These are phyloP conservation scores for Fusarium oxysporum DNA, from an alignment of 2,329 filamentous ascomycete genomes.

Conservation along the genomic window DNA sequence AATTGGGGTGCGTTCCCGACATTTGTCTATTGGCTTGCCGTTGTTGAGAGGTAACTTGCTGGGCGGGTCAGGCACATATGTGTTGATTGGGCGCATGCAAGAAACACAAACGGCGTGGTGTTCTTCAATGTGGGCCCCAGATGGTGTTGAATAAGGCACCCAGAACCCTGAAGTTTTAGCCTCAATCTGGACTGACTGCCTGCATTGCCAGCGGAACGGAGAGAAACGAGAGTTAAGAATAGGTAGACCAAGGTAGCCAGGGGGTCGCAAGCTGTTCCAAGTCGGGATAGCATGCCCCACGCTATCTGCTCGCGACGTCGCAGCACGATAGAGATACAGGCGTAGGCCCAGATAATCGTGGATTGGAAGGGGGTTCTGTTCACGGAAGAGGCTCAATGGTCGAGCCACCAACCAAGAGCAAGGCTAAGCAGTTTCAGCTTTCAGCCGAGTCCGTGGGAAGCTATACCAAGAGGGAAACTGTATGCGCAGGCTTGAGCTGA, in stretches of 20 bases:
- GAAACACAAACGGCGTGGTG: conserved; percentile 18
- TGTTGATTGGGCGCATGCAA: conserved; percentile 6
- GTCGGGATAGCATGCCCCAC: conserved; percentile 39
- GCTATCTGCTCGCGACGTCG: conserved; percentile 37
- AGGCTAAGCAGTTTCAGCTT: conserved; percentile 42
- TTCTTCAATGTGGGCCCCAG: conserved; percentile 15
- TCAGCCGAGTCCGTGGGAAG: conserved; percentile 32
- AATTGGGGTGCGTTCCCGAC: conserved; percentile 4
- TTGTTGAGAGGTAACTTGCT: conserved; percentile 12
- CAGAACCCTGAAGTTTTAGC: conserved; percentile 26
- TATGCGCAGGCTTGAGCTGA: conserved; percentile 40
- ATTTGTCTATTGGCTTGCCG: background rate
- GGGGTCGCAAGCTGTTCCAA: conserved; percentile 41
- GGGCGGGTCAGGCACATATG: background rate
- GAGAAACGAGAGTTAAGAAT: conserved; percentile 32
- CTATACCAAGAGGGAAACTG: conserved; percentile 32
- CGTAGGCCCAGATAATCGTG: conserved; percentile 14
- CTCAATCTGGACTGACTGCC: conserved; percentile 30
- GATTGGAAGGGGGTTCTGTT: conserved; percentile 10
- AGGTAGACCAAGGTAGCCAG: background rate
- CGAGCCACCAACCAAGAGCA: conserved; percentile 23
- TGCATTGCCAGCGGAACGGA: conserved; percentile 14
- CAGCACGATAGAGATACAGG: conserved; percentile 27
- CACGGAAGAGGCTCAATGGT: conserved; percentile 26
- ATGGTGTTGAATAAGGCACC: background rate